phyloP scores from a whole-genome alignment of 2,329 filamentous ascomycete species.

The Cytospora schulzeri region DNA sequence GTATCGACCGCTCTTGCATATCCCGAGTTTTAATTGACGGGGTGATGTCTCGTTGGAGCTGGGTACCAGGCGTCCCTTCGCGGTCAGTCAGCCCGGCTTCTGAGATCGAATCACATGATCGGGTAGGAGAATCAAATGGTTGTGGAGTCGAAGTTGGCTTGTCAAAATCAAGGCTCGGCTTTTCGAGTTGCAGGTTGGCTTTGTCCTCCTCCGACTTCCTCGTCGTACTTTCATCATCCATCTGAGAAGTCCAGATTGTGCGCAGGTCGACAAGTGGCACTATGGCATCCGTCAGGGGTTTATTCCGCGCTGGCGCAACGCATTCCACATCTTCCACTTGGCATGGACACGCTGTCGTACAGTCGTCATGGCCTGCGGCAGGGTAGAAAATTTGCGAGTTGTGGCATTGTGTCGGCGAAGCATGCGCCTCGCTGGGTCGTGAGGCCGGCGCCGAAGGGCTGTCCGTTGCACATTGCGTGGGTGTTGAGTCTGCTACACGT shows the following conservation, averaged over 20 bases:
- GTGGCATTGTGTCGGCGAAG: background rate
- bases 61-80: background rate
- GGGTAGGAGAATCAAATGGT: background rate
- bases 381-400: background rate
- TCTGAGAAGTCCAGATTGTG: background rate
- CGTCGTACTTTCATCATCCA: background rate
- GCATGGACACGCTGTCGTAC: constrained; percentile 17
- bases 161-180: background rate
- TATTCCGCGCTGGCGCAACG: background rate
- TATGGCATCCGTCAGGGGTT: background rate
- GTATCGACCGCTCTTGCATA: background rate
- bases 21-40: background rate
- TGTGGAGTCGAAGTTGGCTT: background rate
- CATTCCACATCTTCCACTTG: constrained; percentile 16
- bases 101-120: background rate
- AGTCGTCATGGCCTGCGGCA: background rate
- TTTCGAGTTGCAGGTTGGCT: background rate
- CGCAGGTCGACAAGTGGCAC: background rate
- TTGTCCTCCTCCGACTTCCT: background rate
- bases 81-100: background rate
- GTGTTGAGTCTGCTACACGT: constrained; percentile 6
- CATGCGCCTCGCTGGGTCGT: background rate
- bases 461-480: background rate
- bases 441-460: background rate
- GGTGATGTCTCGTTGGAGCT: background rate